Evolutionary conservation across 345 rosid genomes (phyloP), one percentile per base, ranked within the genome.

Genomic region (Hibiscus syriacus): DNA sequence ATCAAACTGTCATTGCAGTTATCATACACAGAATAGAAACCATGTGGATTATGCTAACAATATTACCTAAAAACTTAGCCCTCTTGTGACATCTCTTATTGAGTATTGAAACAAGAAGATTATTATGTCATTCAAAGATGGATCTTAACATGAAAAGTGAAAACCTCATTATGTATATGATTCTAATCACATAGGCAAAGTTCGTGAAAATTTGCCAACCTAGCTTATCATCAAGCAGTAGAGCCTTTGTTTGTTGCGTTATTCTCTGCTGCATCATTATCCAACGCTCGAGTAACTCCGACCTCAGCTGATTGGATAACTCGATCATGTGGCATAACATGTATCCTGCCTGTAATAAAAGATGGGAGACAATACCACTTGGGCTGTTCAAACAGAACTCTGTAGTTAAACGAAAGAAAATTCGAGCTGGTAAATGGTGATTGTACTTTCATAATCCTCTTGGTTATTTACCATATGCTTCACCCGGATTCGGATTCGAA

Each of bases 281-380:
- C 89, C 56, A 54, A 80, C 0, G 71, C 82, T 52, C 72, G 83
- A 63, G 96, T 92, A 32, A 94, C 99, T 38, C 99, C 96, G n/a
- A 95, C 98, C 72, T 95, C 96, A 0, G 98, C 99, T 20, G 99
- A 96, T 60, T 97, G 85, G 70, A 95, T 83, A 34, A 92, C 90
- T 71, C 97, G 80, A 49, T 92, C 97, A 10, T 82, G 61, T n/a
- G n/a, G n/a, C n/a, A 73, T 16, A 94, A 83, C 60, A 77, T 70
- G 79, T 87, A 93, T 71, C 99, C 99, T 26, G 86, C 67, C 98
- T 93, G 91, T 77, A 78, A 29, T 23, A 60, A n/a, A n/a, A 25
- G 53, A 52, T 2, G 29, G 17, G 49, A 69, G 36, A 48, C 41
- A 38, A 5, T 32, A 43, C 1, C 36, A 25, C 3, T 14, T n/a